Evolutionary conservation across 2,329 filamentous ascomycete genomes (phyloP).

Genomic region (Xylariomycetidae sp.): DNA sequence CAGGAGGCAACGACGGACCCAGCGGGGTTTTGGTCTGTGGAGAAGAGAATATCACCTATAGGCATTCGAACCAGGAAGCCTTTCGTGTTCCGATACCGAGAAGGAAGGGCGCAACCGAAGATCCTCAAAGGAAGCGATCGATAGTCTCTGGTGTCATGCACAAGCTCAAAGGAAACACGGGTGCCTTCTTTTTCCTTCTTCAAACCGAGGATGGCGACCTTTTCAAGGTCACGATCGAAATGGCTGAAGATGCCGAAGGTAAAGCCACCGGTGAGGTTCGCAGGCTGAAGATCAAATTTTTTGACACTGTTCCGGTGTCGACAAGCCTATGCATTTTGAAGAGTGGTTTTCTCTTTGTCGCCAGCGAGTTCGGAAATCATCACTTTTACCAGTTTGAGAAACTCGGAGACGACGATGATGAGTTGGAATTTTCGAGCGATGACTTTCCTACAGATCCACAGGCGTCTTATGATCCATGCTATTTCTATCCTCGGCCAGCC

Average conservation of each 20-base stretch:
- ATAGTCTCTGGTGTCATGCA: slow-evolving; percentile 96
- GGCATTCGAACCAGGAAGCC: slow-evolving; percentile 90
- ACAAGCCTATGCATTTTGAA: slow-evolving; percentile 88
- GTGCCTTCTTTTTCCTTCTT: slow-evolving; percentile 93
- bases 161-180: slow-evolving; percentile 75
- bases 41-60: slow-evolving; percentile 91
- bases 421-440: slow-evolving; percentile 80
- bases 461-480: slow-evolving; percentile 70
- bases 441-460: slow-evolving; percentile 72
- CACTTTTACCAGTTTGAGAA: slow-evolving; percentile 97
- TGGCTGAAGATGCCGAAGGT: slow-evolving; percentile 75
- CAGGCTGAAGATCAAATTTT: slow-evolving; percentile 90
- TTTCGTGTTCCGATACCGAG: slow-evolving; percentile 87
- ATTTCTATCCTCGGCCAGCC: slow-evolving; percentile 74
- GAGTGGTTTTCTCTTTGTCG: slow-evolving; percentile 90
- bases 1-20: slow-evolving; percentile 87
- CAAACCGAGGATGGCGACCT: slow-evolving; percentile 98
- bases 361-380: slow-evolving; percentile 88
- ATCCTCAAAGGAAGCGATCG: slow-evolving; percentile 81
- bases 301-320: slow-evolving; percentile 89
- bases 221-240: slow-evolving; percentile 93
- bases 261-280: slow-evolving; percentile 77
- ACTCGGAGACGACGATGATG: slow-evolving; percentile 90
- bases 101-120: slow-evolving; percentile 80
- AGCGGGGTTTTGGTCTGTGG: slow-evolving; percentile 94